Evolutionary conservation across 371 early-diverging fungal species (phyloP).

Genomic region (Circinella umbellata): DNA sequence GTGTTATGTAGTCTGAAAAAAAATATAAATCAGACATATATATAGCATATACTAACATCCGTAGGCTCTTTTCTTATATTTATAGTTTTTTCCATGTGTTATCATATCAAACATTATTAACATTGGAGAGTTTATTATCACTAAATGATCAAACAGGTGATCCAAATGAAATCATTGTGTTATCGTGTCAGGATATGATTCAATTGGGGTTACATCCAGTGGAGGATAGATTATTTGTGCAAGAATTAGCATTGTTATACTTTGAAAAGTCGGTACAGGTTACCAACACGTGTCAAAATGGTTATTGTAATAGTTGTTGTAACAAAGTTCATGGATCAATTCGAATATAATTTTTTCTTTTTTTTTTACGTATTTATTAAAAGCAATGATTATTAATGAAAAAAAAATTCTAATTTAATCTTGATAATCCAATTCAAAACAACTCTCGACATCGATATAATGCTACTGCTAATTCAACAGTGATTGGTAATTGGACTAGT

Average conservation of each 20-base stretch:
- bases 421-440: neutral
- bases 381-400: neutral
- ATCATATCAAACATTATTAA: conserved; percentile 33
- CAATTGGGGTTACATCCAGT: conserved; percentile 51
- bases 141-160: conserved; percentile 23
- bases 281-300: conserved; percentile 18
- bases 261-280: conserved; percentile 42
- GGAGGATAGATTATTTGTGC: conserved; percentile 44
- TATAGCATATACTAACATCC: too few relatives aligned
- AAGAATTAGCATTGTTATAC: conserved; percentile 44
- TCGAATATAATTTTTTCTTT: conserved; percentile 3
- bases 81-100: conserved; percentile 51
- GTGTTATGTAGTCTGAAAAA: too few relatives aligned
- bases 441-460: neutral
- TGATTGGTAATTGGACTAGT: neutral
- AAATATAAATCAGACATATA: too few relatives aligned
- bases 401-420: neutral
- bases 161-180: conserved; percentile 17
- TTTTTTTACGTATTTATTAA: neutral
- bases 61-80: neutral
- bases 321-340: conserved; percentile 13
- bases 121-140: conserved; percentile 34
- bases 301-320: conserved; percentile 12
- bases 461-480: neutral
- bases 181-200: conserved; percentile 48